Conservation (phyloP, 202 grass and related monocot species). For the Miscanthus sacchariflorus region DNA sequence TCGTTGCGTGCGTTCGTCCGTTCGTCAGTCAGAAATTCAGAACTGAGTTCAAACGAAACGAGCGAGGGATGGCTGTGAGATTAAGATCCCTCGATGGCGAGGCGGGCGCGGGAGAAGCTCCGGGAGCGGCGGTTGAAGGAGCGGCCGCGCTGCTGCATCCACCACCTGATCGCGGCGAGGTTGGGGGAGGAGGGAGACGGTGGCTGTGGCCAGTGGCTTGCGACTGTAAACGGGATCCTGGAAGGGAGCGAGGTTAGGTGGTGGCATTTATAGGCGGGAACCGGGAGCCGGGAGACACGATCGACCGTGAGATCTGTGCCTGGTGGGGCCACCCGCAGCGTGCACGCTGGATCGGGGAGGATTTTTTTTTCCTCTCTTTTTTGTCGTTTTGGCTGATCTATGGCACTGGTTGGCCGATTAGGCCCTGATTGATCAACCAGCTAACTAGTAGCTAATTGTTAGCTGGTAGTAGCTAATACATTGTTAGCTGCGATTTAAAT, state of each 20-base stretch:
- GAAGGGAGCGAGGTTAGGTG: background rate
- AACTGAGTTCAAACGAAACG: background rate
- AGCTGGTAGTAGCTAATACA: too few species aligned
- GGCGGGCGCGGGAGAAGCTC: constrained; percentile 92
- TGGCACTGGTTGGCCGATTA: too few species aligned
- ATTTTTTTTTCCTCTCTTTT: background rate
- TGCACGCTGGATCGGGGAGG: background rate
- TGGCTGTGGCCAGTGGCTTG: background rate
- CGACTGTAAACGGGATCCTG: background rate
- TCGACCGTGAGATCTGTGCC: constrained; percentile 55
- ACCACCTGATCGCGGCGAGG: constrained; percentile 43
- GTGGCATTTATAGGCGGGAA: constrained; percentile 53
- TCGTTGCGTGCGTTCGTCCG: constrained; percentile 13
- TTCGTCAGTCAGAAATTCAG: background rate
- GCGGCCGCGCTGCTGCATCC: constrained; percentile 80
- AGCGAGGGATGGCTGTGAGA: background rate
- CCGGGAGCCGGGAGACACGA: background rate
- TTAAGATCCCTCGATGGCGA: constrained; percentile 91
- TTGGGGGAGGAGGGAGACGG: background rate
- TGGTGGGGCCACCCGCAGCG: background rate
- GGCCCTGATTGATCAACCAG: too few species aligned
- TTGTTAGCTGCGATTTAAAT: too few species aligned
- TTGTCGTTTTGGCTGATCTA: constrained; percentile 36
- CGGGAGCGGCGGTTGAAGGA: constrained; percentile 77
- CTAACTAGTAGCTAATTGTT: too few species aligned